A percentile compares a stretch with the other conserved stretches of the same genome.
phyloP scores from a whole-genome alignment of 2,329 filamentous ascomycete species.

The Cladophialophora immunda region DNA sequence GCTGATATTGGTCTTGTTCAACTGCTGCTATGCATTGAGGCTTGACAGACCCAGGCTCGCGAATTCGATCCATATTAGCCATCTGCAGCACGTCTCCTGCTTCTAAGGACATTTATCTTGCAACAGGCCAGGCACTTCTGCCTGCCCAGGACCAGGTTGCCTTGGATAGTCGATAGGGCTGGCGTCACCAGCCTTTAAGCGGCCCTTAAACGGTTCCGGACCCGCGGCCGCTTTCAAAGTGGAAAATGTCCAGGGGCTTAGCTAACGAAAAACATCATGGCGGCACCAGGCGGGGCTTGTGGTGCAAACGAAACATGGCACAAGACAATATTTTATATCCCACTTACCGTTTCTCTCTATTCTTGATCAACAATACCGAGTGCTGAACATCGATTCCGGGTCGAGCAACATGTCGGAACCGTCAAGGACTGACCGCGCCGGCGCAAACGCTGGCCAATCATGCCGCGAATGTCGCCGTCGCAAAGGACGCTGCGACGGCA shows the following conservation, averaged over 20 bases:
- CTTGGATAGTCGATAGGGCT: not conserved
- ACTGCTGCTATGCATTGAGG: not conserved
- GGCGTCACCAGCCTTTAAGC: not conserved
- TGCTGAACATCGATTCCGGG: not conserved
- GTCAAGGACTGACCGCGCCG: conserved; percentile 19
- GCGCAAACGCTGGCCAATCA: conserved; percentile 31
- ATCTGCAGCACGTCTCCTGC: not conserved
- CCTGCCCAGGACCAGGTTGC: not conserved
- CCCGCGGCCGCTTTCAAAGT: conserved; percentile 6
- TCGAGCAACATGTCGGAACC: conserved; percentile 28
- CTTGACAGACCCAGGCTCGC: not conserved
- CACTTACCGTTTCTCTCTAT: not conserved
- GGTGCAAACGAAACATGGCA: not conserved
- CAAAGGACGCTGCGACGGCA: conserved; percentile 36
- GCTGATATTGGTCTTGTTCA: not conserved
- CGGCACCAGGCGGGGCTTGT: not conserved
- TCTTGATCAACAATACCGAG: not conserved
- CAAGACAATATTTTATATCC: not conserved
- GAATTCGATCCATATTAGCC: not conserved
- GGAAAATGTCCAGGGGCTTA: not conserved
- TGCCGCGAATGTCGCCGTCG: conserved; percentile 36
- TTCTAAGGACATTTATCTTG: not conserved
- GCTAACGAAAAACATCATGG: not conserved
- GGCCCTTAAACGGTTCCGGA: not conserved
- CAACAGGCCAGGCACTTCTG: not conserved